Conservation (phyloP, 176 grass and related monocot genomes). For the Cenchrus americanus region DNA sequence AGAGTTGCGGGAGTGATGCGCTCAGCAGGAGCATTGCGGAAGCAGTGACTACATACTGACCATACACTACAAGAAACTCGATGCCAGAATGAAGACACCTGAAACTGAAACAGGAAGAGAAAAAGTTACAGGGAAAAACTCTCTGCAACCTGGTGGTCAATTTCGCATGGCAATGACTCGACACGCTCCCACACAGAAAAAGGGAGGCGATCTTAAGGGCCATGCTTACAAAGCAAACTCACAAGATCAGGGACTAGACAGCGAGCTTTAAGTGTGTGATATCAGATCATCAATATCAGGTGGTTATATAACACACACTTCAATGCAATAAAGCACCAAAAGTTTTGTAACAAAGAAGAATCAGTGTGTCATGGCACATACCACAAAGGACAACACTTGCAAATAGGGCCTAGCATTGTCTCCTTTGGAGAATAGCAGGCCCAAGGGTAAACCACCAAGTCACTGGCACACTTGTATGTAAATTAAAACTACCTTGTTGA, state of each 20-base stretch:
- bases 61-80: slow-evolving; percentile 22
- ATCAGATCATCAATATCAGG: neutral
- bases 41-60: neutral
- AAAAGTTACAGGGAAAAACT: slow-evolving; percentile 62
- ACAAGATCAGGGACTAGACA: neutral
- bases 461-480: too few species aligned
- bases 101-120: slow-evolving; percentile 44
- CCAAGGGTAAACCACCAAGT: too few species aligned
- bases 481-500: too few species aligned
- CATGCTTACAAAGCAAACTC: slow-evolving; percentile 36
- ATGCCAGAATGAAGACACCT: slow-evolving; percentile 18
- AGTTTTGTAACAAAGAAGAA: neutral
- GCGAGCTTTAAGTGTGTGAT: neutral
- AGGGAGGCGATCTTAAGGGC: slow-evolving; percentile 88
- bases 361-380: neutral
- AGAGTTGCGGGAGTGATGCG: neutral
- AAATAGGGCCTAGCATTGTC: neutral
- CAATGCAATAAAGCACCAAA: neutral
- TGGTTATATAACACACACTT: neutral
- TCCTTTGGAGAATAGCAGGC: too few species aligned
- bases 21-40: slow-evolving; percentile 32
- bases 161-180: slow-evolving; percentile 84
- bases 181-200: slow-evolving; percentile 65
- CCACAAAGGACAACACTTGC: neutral
- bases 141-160: slow-evolving; percentile 31